Evolutionary conservation across 2,329 filamentous ascomycete species (phyloP).

Genomic region (Pseudocercospora ulei): DNA sequence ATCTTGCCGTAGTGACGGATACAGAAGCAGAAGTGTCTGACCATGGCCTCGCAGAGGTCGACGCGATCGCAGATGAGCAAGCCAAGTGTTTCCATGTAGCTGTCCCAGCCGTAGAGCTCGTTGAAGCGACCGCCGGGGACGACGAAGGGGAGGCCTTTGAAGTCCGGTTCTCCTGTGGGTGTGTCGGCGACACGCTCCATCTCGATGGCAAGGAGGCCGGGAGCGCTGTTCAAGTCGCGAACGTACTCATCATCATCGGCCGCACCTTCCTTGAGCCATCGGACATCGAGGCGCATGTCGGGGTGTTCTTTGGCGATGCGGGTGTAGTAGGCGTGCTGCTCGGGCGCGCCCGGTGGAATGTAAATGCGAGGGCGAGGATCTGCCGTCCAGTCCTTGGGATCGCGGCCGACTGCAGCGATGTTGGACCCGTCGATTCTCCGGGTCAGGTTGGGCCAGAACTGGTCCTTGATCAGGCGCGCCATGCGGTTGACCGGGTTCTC

Average conservation of each 20-base stretch:
- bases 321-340: slow-evolving; percentile 82
- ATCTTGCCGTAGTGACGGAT: slow-evolving; percentile 99
- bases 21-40: slow-evolving; percentile 93
- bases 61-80: slow-evolving; percentile 75
- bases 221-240: slow-evolving; percentile 72
- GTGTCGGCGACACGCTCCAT: slow-evolving; percentile 62
- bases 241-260: slow-evolving; percentile 64
- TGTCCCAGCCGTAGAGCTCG: slow-evolving; percentile 97
- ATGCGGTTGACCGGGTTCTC: slow-evolving; percentile 90
- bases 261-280: slow-evolving; percentile 58
- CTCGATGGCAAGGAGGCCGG: slow-evolving; percentile 77
- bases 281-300: slow-evolving; percentile 78
- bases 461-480: slow-evolving; percentile 72
- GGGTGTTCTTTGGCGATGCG: slow-evolving; percentile 68
- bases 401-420: slow-evolving; percentile 74
- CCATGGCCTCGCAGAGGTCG: slow-evolving; percentile 86
- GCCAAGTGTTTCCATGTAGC: slow-evolving; percentile 94
- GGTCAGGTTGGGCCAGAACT: slow-evolving; percentile 89
- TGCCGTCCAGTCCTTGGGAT: slow-evolving; percentile 91
- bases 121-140: slow-evolving; percentile 97
- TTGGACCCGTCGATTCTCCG: slow-evolving; percentile 79
- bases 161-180: slow-evolving; percentile 57
- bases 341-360: slow-evolving; percentile 69
- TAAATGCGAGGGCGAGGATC: slow-evolving; percentile 89
- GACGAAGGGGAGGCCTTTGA: slow-evolving; percentile 83